Evolutionary conservation across 2,329 filamentous ascomycete species (phyloP).

Genomic region (Alternaria sp.): DNA sequence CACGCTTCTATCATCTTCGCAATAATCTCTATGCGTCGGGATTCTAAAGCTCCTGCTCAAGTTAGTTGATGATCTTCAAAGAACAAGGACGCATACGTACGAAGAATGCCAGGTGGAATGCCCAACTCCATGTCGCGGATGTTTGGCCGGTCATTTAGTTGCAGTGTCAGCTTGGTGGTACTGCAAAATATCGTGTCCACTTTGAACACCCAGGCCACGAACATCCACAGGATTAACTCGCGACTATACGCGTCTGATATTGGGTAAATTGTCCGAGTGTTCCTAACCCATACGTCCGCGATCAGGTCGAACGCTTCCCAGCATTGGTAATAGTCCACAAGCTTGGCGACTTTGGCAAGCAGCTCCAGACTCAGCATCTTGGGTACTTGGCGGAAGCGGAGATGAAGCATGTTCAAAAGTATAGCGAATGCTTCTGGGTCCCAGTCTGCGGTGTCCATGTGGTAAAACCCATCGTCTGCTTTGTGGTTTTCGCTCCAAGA

Average conservation of each 20-base stretch:
- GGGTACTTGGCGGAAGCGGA: constrained; percentile 50
- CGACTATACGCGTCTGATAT: not conserved
- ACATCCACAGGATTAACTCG: constrained; percentile 35
- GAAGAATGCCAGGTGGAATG: too few species aligned
- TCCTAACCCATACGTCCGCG: constrained; percentile 52
- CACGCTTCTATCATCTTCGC: too few species aligned
- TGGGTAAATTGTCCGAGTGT: not conserved
- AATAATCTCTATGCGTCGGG: too few species aligned
- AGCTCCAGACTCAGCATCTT: constrained; percentile 48
- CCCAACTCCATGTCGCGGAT: too few species aligned
- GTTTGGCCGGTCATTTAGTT: too few species aligned
- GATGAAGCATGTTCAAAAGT: constrained; percentile 55
- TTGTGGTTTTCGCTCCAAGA: not conserved
- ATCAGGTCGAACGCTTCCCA: constrained; percentile 53
- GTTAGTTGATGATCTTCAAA: too few species aligned
- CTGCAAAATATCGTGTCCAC: too few species aligned
- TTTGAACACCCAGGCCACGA: constrained; percentile 26
- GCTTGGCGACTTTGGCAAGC: constrained; percentile 53
- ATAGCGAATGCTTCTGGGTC: constrained; percentile 52
- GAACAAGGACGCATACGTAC: too few species aligned
- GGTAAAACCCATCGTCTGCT: constrained; percentile 4
- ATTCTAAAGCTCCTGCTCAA: too few species aligned
- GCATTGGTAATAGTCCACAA: constrained; percentile 54
- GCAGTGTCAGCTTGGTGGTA: too few species aligned
- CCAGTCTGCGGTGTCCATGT: constrained; percentile 16